These are phyloP conservation scores for Mycena floridula DNA, from an alignment of 768 basidiomycete genomes.

Conservation along the genomic window DNA sequence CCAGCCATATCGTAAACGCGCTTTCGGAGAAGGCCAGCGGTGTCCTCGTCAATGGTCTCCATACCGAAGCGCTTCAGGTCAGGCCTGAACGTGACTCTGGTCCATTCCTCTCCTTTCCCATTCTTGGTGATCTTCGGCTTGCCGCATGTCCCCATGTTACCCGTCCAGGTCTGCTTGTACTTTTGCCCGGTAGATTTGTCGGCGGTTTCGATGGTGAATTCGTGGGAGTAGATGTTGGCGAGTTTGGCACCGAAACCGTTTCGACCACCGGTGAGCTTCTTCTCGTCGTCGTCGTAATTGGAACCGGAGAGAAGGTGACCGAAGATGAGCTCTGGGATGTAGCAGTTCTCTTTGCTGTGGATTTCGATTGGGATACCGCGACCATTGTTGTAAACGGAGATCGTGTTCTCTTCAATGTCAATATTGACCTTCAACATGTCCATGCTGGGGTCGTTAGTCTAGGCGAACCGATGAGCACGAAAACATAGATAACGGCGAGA, in stretches of 20 bases:
- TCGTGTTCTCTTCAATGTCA: slow-evolving; percentile 74
- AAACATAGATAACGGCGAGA: slow-evolving; percentile 5
- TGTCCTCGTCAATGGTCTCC: slow-evolving; percentile 87
- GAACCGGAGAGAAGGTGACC: slow-evolving; percentile 91
- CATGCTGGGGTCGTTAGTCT: slow-evolving; percentile 94
- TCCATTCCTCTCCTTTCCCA: slow-evolving; percentile 82
- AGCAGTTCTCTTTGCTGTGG: slow-evolving; percentile 87
- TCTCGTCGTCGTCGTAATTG: slow-evolving; percentile 98
- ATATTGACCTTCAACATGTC: slow-evolving; percentile 86
- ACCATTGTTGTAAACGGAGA: slow-evolving; percentile 95
- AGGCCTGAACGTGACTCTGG: slow-evolving; percentile 87
- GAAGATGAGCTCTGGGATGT: slow-evolving; percentile 96
- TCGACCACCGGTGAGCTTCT: slow-evolving; percentile 96
- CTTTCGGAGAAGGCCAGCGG: slow-evolving; percentile 79
- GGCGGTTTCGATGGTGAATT: slow-evolving; percentile 95
- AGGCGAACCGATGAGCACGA: background rate
- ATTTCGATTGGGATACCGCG: slow-evolving; percentile 96
- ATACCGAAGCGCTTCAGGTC: slow-evolving; percentile 92
- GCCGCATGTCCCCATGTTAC: slow-evolving; percentile 88
- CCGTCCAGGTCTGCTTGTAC: slow-evolving; percentile 91
- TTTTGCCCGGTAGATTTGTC: slow-evolving; percentile 82
- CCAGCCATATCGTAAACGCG: slow-evolving; percentile 98
- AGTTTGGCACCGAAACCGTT: slow-evolving; percentile 99
- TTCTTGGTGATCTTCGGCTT: slow-evolving; percentile 94
- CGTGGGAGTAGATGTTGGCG: slow-evolving; percentile 95